Base-by-base conservation (phyloP, 2,329 filamentous ascomycete genomes). In the Verticillium nonalfalfae region DNA sequence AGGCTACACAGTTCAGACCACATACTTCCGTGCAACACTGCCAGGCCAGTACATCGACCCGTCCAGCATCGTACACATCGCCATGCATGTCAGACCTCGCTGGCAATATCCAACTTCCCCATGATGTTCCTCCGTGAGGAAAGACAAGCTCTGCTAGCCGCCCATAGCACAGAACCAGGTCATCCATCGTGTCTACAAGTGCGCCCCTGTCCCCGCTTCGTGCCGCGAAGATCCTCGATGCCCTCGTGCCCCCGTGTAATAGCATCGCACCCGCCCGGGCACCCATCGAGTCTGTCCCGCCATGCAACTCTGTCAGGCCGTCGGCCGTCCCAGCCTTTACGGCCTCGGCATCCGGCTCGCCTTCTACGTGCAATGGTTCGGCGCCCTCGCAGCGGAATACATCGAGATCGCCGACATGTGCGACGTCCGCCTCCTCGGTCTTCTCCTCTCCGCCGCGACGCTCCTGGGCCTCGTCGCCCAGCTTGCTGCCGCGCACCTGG, bases 341-440 rank as follows among this genome's bases (percentile, higher is more conserved):
- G 74, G 74, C 7, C 60, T 76, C 18, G 74, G 73, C 52, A 72
- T 76, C 59, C 70, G 74, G 4, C 66, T 68, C 26, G 69, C 69
- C 10, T 73, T 75, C 60, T 76, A 76, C 61, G 59, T 71, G 26
- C 73, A 75, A 62, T 77, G 75, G 75, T 68, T 75, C 45, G 71
- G 69, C 9, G 67, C 69, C 31, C 63, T 73, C 14, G n/a, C 72
- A 1, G 66, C 73, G 13, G 68, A 74, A 59, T 72, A 69, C 58
- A 60, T 73, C 34, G 71, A 72, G 40, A 68, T 70, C 40, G 57
- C 68, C 4, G 63, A 69, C 26, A 64, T 73, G 1, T 45, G 67
- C 7, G 69, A 70, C 56, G 63, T 75, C 21, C 72, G 73, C 2
- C 66, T 73, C 15, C 60, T 75, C 15, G 67, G 74, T n/a, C 62